Evolutionary conservation across 139 green algal species (phyloP), one percentile per base, ranked within the genome.

Genomic region (Nannochloris sp.): DNA sequence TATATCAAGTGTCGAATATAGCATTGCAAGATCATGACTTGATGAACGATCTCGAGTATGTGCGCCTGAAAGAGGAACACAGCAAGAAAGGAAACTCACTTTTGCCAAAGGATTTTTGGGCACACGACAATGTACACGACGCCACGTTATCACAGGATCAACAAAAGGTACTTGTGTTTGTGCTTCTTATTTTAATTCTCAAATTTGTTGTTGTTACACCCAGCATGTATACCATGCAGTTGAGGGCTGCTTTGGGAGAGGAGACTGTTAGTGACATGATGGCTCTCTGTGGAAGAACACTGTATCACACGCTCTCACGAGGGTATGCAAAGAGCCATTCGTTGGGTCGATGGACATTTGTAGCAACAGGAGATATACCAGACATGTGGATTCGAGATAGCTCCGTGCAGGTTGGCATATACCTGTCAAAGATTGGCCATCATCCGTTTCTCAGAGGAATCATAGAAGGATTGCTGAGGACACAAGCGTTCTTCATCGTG

Each of bases 361-460:
- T 59, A 14, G 27, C 29, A 7, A 21, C 54, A 53, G 76, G 76
- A 3, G 78, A 85, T 44, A 80, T 85, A 27, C 60, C 64, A 11
- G 66, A 75, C 24, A 81, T 84, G 75, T 85, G 78, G 76, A 66
- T 75, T 7, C 56, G 78, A 0, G 78, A 85, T 69, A 71, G 58
- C n/a, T 62, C 72, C 18, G 78, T 85, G 7, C 80, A 87, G 46
- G 69, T 87, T 51, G 63, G 60, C 3, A 68, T 73, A 5, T 83
- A 86, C 57, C 43, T 87, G 25, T 76, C 78, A 10, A 53, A 79
- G 3, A 57, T 87, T 3, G 23, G 24, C 1, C 44, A 40, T 34
- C 69, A 68, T 6, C 80, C 77, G 0, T 61, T 57, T 25, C 60
- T 87, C 36, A 44, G 80, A 36, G 18, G 21, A 4, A 37, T 72